Evolutionary conservation across 1,284 basidiomycete genomes (phyloP), one percentile per base, ranked within the genome.

Genomic region (Mycena citricolor): DNA sequence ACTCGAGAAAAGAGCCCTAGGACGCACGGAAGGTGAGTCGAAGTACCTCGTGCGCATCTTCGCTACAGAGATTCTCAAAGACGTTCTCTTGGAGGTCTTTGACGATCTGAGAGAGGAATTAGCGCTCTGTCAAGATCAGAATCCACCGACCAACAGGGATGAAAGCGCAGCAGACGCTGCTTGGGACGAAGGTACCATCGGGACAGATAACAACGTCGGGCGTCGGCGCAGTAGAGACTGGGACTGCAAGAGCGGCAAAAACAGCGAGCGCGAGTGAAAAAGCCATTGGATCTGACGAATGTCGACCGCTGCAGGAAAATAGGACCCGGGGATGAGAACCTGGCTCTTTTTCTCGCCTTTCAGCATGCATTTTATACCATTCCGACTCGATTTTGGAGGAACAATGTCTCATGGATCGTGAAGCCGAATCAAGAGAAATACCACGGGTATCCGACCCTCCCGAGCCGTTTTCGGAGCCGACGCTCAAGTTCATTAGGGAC

Each of bases 11-110:
- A n/a, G n/a, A n/a, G n/a, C n/a, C 25, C 5, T 3, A 21, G 3
- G 13, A 34, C 41, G 3, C 8, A 35, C 41, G 41, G 41, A 42
- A 42, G 8, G 19, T 21, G 4, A 42, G 32, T 17, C 41, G 41
- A n/a, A 42, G 17, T 19, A 36, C 41, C n/a, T 42, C 41, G 19
- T 42, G 41, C 6, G 41, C 41, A 20, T 42, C 41, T 19, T 42
- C 41, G 32, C 32, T 28, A 16, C 41, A 42, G 17, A 35, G 32
- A 19, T 42, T 42, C 4, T 42, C 32, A 23, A 42, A 42, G 19
- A 42, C 30, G 21, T 5, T 42, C 39, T 42, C 23, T 22, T 42
- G 41, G 8, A 42, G 31, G 16, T 42, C 41, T 14, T 42, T 8
- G 22, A 33, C 41, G 6, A 42, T 32, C 41, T 42, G 17, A 14